Base-by-base conservation (phyloP, 257 asterid genomes). In the Rehmannia glutinosa region DNA sequence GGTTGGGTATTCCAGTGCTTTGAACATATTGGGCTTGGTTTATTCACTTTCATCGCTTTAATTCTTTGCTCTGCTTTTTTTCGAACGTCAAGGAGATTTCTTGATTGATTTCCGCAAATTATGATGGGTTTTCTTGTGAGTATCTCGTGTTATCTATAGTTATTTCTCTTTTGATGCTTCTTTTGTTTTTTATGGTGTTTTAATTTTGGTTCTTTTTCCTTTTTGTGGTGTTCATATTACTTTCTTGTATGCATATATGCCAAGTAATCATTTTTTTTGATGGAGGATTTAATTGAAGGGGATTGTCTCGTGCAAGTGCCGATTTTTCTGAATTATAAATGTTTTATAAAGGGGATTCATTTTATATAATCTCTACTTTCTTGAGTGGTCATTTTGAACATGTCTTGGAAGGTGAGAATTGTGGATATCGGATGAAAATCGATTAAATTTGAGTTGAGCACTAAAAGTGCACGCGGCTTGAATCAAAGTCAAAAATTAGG, bases 21-120 rank as follows among this genome's bases (percentile, higher is more conserved):
- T n/a, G n/a, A n/a, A n/a, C n/a, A n/a, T n/a, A 50, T 94, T 66
- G 99, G 99, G 15, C 73, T 94, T 64, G 98, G 96, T 2, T 62
- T 94, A 11, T 91, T 94, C 61, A 87, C 88, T 28, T 83, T 94
- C 75, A 78, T 91, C 66, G 97, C 98, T 71, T 84, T 95, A 2
- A 81, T 94, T 66, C 82, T 94, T 9, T 91, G 97, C 81, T 91
- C 96, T 21, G 95, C 96, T 54, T 94, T 75, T 82, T 81, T 61
- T 92, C 84, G 63, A 94, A 94, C 57, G 97, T 85, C 65, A 94
- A 91, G 84, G 89, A 88, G 79, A 60, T 67, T 13, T 35, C 69
- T 30, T 72, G 64, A 55, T 55, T 36, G 10, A 36, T 33, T 46
- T 24, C 43, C 23, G 5, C 70, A 6, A 23, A 13, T 28, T 42